Evolutionary conservation across 331 rosid species (phyloP), one percentile per base, ranked within the genome.

Genomic region (Arachis monticola): DNA sequence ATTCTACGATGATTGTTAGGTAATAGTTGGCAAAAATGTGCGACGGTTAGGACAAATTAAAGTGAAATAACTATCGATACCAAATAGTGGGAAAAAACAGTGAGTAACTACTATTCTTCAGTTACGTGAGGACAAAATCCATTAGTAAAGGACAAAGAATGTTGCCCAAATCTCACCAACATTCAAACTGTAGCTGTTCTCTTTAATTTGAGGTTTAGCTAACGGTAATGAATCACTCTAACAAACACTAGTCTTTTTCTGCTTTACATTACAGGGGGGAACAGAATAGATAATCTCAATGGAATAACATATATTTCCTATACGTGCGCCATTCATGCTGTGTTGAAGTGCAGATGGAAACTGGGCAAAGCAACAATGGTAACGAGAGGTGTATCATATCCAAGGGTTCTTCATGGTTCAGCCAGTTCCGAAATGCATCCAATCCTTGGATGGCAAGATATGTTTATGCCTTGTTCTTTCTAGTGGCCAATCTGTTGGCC

Each of bases 391-490:
- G 78, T 45, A 56, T 64, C 70, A 64, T 74, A 64, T 80, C 77
- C 74, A 82, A 85, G 74, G 75, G 75, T 60, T 81, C 85, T 60
- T 82, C 97, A 46, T 92, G 98, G 87, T 83, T 44, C 69, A 64
- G 90, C 82, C 99, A 92, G 77, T 95, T 95, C 81, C 83, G 96
- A 58, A 95, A 90, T 86, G 93, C 85, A 30, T 88, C 96, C 8
- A 95, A 95, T 90, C 99, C 97, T 64, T 90, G 93, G 99, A 88
- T 95, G 93, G 99, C 99, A 48, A 92, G 99, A 88, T 92, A 88
- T 79, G 95, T 60, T 11, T 95, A 95, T 57, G 97, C 85, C 22
- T 73, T 95, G 51, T 76, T 95, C 75, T 95, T 95, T 81, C 87
- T 95, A 44, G 63, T 86, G 41, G 86, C 92, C 0, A 95, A 83